A percentile compares a stretch with the other conserved stretches of the same genome.
phyloP scores from a whole-genome alignment of 495 filamentous ascomycete genomes.

The Penicillium canescens region DNA sequence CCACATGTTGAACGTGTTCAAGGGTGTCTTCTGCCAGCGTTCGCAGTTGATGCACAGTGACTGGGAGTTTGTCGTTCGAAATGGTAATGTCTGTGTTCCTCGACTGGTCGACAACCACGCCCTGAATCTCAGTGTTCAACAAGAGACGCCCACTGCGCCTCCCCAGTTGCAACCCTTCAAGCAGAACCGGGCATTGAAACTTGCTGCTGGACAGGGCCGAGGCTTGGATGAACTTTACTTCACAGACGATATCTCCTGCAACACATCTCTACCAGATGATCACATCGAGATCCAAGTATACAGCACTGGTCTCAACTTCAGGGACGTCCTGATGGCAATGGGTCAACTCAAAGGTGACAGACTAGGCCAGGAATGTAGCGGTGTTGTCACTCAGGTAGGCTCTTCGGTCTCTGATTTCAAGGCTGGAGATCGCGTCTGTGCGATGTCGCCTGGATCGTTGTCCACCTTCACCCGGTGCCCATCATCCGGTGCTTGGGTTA shows the following conservation, averaged over 20 bases:
- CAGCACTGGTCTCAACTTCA: conserved; percentile 39
- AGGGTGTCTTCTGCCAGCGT: conserved; percentile 20
- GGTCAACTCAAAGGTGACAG: conserved; percentile 30
- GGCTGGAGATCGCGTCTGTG: conserved; percentile 56
- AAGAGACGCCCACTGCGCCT: conserved; percentile 22
- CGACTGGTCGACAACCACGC: conserved; percentile 29
- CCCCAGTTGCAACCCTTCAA: conserved; percentile 25
- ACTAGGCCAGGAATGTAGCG: conserved; percentile 37
- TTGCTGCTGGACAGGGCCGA: conserved; percentile 23
- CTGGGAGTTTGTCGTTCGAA: conserved; percentile 30
- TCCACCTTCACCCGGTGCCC: conserved; percentile 26
- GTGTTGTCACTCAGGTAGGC: conserved; percentile 41
- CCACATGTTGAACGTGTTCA: conserved; percentile 30
- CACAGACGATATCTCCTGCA: conserved; percentile 24
- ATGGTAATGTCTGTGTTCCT: conserved; percentile 27
- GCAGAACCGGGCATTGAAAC: conserved; percentile 29
- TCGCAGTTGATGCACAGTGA: conserved; percentile 21
- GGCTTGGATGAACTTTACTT: conserved; percentile 37
- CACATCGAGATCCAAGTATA: conserved; percentile 32
- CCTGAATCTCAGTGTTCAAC: conserved; percentile 26
- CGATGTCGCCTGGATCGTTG: conserved; percentile 41
- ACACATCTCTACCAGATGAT: conserved; percentile 17
- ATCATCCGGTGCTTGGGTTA: conserved; percentile 23
- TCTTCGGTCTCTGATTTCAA: conserved; percentile 41
- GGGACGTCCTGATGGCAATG: conserved; percentile 37